phyloP scores from a whole-genome alignment of 2,329 filamentous ascomycete genomes.

The Fusarium chlamydosporum region DNA sequence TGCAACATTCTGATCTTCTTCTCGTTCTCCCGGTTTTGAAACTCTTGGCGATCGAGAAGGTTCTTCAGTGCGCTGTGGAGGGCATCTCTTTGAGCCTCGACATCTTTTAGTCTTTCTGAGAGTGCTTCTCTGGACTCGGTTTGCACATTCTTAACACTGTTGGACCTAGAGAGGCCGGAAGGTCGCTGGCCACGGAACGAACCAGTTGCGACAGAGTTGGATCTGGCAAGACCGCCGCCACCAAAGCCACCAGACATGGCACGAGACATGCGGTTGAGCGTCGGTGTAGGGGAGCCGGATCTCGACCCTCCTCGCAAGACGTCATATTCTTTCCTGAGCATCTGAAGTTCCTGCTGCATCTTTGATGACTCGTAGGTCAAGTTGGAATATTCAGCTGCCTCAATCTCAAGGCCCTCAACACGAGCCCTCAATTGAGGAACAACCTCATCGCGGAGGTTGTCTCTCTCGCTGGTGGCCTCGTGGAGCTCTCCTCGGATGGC shows the following conservation, averaged over 20 bases:
- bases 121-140: slow-evolving; percentile 76
- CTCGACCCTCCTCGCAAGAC: slow-evolving; percentile 63
- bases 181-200: slow-evolving; percentile 59
- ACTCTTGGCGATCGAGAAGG: slow-evolving; percentile 86
- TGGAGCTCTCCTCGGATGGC: slow-evolving; percentile 87
- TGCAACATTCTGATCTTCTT: slow-evolving; percentile 85
- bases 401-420: slow-evolving; percentile 82
- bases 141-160: slow-evolving; percentile 65
- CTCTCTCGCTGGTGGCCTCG: slow-evolving; percentile 86
- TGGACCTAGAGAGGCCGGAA: slow-evolving; percentile 70
- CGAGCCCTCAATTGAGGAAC: slow-evolving; percentile 83
- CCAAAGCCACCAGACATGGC: slow-evolving; percentile 65
- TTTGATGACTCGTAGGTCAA: slow-evolving; percentile 85
- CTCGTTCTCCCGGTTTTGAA: slow-evolving; percentile 84
- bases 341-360: slow-evolving; percentile 87
- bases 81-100: slow-evolving; percentile 93
- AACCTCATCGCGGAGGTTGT: slow-evolving; percentile 90
- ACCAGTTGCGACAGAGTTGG: slow-evolving; percentile 75
- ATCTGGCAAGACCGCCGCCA: slow-evolving; percentile 71
- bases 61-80: slow-evolving; percentile 89
- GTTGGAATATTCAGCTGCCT: slow-evolving; percentile 79
- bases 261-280: slow-evolving; percentile 49
- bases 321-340: slow-evolving; percentile 77
- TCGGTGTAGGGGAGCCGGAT: slow-evolving; percentile 44
- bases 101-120: slow-evolving; percentile 87